Base-by-base conservation (phyloP, 1,284 basidiomycete species). In the Grifola frondosa region DNA sequence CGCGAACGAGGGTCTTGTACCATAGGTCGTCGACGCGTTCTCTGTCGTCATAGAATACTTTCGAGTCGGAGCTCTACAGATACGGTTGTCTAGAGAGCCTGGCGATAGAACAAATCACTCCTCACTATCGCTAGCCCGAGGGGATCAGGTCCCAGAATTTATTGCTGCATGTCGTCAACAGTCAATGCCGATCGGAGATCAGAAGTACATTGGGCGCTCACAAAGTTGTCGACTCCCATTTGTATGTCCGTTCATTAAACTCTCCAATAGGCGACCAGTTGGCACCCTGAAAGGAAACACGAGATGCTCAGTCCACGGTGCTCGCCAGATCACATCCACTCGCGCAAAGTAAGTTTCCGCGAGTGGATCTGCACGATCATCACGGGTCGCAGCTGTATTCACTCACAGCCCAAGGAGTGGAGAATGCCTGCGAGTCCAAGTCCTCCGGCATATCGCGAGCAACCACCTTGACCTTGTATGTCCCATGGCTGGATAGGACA, bases 401-500 rank as follows among this genome's bases (percentile, higher is more conserved):
- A 67, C 78, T 52, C 45, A 81, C 82, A 28, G 85, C 84, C 78
- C 86, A 88, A 1, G 86, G 85, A 46, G 73, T 77, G 0, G 85
- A 77, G 62, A 84, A 88, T 0, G 67, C 74, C 37, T 78, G 77
- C 2, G 77, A 79, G 40, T 72, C 63, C 19, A 73, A 56, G 61
- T 88, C 84, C 37, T 77, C 70, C 0, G 85, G 83, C 50, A 85
- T 65, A 49, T 88, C 85, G 31, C 81, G 70, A 2, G 84, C 86
- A 12, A 87, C 64, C 41, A 88, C 62, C 2, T 74, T 78, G 20
- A 88, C 69, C 20, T 64, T 69, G 59, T 76, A 74, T 31, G 43
- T 45, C 30, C 40, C 42, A 31, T 50, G 38, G 23, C 49, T 49
- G 49, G 63, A 31, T 55, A 73, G 59, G 44, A 70, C 54, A 49